phyloP scores from a whole-genome alignment of 495 filamentous ascomycete genomes.

The Talaromyces proteolyticus region DNA sequence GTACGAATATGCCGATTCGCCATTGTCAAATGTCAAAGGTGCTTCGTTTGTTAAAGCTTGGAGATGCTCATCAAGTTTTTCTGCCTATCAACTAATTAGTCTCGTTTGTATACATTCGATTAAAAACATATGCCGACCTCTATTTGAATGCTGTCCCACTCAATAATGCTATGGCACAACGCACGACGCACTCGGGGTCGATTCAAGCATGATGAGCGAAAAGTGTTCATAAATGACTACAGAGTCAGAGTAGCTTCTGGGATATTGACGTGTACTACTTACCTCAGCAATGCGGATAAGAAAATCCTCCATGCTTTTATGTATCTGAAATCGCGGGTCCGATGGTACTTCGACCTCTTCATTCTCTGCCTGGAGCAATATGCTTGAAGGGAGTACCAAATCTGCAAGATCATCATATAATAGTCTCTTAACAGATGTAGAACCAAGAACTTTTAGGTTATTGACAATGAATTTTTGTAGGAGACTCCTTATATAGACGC shows the following conservation, averaged over 20 bases:
- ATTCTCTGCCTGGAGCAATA: constrained; percentile 65
- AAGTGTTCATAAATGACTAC: constrained; percentile 74
- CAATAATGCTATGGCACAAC: constrained; percentile 70
- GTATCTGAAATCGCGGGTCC: constrained; percentile 71
- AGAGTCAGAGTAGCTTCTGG: neutral
- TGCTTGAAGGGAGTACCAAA: constrained; percentile 64
- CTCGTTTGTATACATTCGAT: neutral
- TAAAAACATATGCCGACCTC: constrained; percentile 43
- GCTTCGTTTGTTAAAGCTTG: constrained; percentile 56
- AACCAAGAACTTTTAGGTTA: constrained; percentile 58
- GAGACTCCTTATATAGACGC: constrained; percentile 76
- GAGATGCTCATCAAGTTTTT: constrained; percentile 70
- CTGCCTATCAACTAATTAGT: constrained; percentile 38
- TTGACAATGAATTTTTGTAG: constrained; percentile 73
- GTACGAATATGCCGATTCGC: constrained; percentile 50
- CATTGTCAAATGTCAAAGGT: constrained; percentile 40
- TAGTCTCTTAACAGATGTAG: constrained; percentile 63
- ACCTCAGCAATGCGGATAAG: constrained; percentile 62
- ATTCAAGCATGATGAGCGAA: constrained; percentile 82
- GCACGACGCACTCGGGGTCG: constrained; percentile 78
- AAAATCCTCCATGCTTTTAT: constrained; percentile 74
- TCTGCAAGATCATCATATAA: constrained; percentile 75
- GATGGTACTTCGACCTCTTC: constrained; percentile 70
- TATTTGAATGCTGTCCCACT: constrained; percentile 80
- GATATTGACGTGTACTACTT: constrained; percentile 7